These are phyloP conservation scores for Uromyces viciae-fabae DNA, from an alignment of 1,284 basidiomycete species.

Conservation along the genomic window DNA sequence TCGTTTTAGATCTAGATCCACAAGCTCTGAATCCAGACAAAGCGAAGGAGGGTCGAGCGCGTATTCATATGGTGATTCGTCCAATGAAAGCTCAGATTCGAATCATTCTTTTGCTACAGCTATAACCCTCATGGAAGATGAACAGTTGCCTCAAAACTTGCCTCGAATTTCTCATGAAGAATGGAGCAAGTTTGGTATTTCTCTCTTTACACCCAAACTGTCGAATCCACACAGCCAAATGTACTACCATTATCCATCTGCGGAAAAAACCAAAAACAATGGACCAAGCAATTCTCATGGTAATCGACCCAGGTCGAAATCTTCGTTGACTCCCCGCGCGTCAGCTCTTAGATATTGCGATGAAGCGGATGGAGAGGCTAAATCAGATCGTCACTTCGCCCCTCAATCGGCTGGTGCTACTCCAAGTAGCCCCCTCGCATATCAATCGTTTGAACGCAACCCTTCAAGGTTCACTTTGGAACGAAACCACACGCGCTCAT, in stretches of 20 bases:
- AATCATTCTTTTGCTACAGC: constrained; percentile 10
- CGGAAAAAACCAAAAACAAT: not conserved
- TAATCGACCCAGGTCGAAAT: constrained; percentile 7
- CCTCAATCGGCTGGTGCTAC: no score
- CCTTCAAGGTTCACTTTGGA: no score
- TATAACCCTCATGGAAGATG: not conserved
- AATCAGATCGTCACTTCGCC: no score
- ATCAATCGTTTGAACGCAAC: no score
- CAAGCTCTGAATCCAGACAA: not conserved
- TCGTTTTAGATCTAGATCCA: not conserved
- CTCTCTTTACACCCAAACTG: constrained; percentile 16
- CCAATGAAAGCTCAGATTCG: not conserved
- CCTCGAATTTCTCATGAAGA: constrained; percentile 12
- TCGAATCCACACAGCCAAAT: not conserved
- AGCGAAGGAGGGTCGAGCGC: constrained; percentile 11
- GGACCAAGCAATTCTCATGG: not conserved
- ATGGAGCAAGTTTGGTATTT: constrained; percentile 23
- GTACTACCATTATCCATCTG: constrained; percentile 8
- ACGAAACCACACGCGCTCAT: no score
- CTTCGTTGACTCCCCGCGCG: no score
- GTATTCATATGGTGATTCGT: constrained; percentile 2
- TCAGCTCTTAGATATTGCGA: no score
- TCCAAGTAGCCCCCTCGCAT: no score
- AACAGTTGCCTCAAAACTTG: not conserved
- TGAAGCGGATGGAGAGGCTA: no score